Evolutionary conservation across 2,329 filamentous ascomycete species (phyloP), one percentile per base, ranked within the genome.

Genomic region (Talaromyces albobiverticillius): DNA sequence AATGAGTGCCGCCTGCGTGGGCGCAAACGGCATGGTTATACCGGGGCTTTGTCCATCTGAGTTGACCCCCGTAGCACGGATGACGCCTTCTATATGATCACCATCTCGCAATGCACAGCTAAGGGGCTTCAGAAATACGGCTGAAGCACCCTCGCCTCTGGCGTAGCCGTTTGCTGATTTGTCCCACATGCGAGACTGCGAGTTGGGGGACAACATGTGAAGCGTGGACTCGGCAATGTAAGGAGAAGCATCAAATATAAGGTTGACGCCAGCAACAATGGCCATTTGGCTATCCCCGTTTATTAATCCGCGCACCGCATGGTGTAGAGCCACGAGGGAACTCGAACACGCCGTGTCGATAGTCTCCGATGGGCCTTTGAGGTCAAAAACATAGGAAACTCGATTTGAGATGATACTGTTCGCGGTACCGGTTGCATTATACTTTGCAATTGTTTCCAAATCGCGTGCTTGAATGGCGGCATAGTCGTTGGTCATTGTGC

Each of bases 171-270:
- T 64, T 0, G 75, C 79, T 1, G 59, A 61, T 1, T 59, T 61
- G 60, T 75, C 72, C 67, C 71, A 79, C 68, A 74, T 79, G 47
- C 74, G 76, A 13, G 77, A 82, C 40, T 76, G 72, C 2, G 80
- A 80, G 0, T 75, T 74, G 22, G 81, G 75, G 1, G 79, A 81
- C n/a, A 84, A 75, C 43, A 82, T 64, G 62, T 76, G 60, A 14
- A 66, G 54, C 16, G 69, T 70, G 38, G 63, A 65, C 46, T 65
- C 62, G 1, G 64, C 61, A 8, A 72, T 63, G 47, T 63, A 71
- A 43, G 65, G 63, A 9, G 64, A 59, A 0, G 67, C 67, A 16
- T 61, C 63, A 3, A 72, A 54, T n/a, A 67, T 59, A 1, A 66
- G 55, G 38, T 64, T 63, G 3, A 61, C 43, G 2, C 64, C 64